A percentile compares a stretch with the other conserved stretches of the same genome.
Conservation (phyloP, 495 filamentous ascomycete genomes). For the Friedmanniomyces simplex region DNA sequence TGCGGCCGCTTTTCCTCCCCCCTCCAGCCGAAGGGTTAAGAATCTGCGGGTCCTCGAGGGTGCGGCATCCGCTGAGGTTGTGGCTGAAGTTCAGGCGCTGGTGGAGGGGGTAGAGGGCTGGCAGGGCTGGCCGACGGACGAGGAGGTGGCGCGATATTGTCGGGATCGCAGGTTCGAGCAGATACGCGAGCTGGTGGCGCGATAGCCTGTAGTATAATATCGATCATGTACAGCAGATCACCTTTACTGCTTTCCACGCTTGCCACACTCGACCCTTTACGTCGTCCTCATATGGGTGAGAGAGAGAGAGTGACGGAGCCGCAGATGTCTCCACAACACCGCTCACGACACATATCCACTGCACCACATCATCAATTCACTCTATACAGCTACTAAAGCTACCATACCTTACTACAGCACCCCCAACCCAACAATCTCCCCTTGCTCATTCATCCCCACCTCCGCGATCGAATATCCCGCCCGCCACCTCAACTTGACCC, state of each 20-base stretch:
- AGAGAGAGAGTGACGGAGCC: too few species aligned
- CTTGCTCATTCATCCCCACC: constrained; percentile 63
- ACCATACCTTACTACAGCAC: constrained; percentile 48
- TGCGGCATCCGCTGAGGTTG: constrained; percentile 20
- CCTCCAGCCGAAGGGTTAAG: not conserved
- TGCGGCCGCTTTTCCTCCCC: not conserved
- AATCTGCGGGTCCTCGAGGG: constrained; percentile 3
- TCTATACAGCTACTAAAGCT: too few species aligned
- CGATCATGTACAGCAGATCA: not conserved
- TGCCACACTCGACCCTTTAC: too few species aligned
- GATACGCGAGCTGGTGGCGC: not conserved
- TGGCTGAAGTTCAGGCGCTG: constrained; percentile 31
- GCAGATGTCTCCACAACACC: too few species aligned
- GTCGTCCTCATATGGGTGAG: not conserved
- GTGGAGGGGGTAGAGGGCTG: constrained; percentile 38
- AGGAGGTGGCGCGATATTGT: constrained; percentile 41
- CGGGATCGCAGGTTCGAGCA: constrained; percentile 1
- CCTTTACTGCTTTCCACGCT: not conserved
- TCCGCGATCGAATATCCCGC: constrained; percentile 63
- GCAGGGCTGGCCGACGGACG: constrained; percentile 45
- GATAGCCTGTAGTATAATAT: not conserved
- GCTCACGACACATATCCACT: not conserved
- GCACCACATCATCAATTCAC: too few species aligned
- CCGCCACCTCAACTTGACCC: constrained; percentile 81
- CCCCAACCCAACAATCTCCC: constrained; percentile 76